A percentile compares a stretch with the other conserved stretches of the same genome.
These are phyloP conservation scores for Kluyveromyces aestuarii DNA, from an alignment of 805 yeast species.

Conservation along the genomic window DNA sequence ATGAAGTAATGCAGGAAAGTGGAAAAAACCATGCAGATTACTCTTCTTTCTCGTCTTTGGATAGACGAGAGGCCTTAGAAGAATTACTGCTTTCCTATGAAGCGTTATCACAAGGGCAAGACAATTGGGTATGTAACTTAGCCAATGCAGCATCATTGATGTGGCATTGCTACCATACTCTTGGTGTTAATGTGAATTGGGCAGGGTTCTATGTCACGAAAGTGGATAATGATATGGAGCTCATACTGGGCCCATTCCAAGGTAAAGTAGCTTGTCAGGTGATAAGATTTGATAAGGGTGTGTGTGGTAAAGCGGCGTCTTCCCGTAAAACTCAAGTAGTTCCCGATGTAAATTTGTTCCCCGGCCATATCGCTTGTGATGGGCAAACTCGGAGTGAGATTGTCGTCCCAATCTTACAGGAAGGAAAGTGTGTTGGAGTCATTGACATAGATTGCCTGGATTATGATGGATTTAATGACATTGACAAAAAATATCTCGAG, in stretches of 20 bases:
- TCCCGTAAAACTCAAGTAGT: slow-evolving; percentile 60
- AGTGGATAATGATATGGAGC: slow-evolving; percentile 26
- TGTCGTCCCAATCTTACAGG: slow-evolving; percentile 67
- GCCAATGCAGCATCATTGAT: slow-evolving; percentile 79
- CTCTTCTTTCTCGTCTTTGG: slow-evolving; percentile 38
- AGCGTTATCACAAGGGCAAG: slow-evolving; percentile 53
- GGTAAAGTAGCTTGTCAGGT: slow-evolving; percentile 95
- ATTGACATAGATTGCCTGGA: slow-evolving; percentile 77
- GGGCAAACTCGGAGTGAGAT: slow-evolving; percentile 90
- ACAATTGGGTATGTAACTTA: slow-evolving; percentile 83
- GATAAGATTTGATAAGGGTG: slow-evolving; percentile 74
- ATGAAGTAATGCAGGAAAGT: slow-evolving; percentile 13
- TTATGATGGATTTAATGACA: slow-evolving; percentile 54
- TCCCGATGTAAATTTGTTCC: slow-evolving; percentile 63
- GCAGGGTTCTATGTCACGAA: slow-evolving; percentile 76
- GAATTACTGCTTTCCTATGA: slow-evolving; percentile 50
- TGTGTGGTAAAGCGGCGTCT: slow-evolving; percentile 80
- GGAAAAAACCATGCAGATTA: slow-evolving; percentile 64
- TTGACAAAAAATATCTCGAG: slow-evolving; percentile 54
- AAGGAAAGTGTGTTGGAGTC: slow-evolving; percentile 54
- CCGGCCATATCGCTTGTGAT: slow-evolving; percentile 96
- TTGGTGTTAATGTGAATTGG: slow-evolving; percentile 67
- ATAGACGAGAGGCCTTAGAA: slow-evolving; percentile 48
- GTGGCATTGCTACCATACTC: slow-evolving; percentile 77
- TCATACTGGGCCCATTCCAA: slow-evolving; percentile 86